phyloP scores from a whole-genome alignment of 2,329 filamentous ascomycete species.

The Talaromyces funiculosus region DNA sequence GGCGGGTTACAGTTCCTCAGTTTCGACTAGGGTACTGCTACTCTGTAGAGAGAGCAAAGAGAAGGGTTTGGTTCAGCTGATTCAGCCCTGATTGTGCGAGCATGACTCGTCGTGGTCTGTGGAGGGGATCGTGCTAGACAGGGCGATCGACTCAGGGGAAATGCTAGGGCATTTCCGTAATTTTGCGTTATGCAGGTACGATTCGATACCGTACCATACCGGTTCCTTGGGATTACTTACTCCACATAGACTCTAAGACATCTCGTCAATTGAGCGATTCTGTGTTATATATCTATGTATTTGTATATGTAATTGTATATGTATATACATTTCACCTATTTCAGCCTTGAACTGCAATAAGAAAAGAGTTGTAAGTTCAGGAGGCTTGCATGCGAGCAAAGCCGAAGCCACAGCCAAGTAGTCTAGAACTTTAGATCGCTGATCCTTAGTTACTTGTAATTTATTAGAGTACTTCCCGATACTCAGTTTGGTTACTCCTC shows the following conservation, averaged over 20 bases:
- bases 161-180: neutral
- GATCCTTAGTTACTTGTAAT: neutral
- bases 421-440: neutral
- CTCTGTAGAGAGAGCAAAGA: no score
- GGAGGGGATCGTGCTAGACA: neutral
- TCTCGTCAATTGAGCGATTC: neutral
- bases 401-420: neutral
- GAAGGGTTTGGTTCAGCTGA: neutral
- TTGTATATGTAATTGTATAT: no score
- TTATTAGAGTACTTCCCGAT: neutral
- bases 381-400: neutral
- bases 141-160: neutral
- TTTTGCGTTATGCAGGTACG: neutral
- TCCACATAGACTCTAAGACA: neutral
- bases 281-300: no score
- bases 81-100: neutral
- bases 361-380: neutral
- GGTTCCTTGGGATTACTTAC: neutral
- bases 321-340: no score
- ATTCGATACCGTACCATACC: neutral
- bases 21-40: neutral
- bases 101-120: neutral
- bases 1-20: neutral
- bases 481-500: neutral
- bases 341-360: no score